Evolutionary conservation across 2,329 filamentous ascomycete species (phyloP).

Genomic region (Aspergillus sp.): DNA sequence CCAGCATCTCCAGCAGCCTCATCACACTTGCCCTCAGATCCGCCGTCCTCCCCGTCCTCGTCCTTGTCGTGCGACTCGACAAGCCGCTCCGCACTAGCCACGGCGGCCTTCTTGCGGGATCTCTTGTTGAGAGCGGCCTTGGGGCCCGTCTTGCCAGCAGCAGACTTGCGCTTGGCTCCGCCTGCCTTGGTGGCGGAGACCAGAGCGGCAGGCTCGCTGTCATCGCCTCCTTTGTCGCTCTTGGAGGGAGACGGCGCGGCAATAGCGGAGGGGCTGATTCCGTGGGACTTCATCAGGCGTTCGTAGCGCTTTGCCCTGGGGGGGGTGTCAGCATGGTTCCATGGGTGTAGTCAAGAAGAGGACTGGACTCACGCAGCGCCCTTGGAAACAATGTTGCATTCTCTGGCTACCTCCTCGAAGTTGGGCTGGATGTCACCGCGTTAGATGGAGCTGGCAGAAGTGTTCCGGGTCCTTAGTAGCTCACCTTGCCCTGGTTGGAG

Average conservation of each 20-base stretch:
- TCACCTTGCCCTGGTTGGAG: slow-evolving; percentile 51
- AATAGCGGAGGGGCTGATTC: slow-evolving; percentile 29
- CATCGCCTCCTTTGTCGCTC: slow-evolving; percentile 3
- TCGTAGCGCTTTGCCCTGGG: slow-evolving; percentile 58
- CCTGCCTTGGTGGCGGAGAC: not conserved
- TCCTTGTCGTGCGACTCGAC: slow-evolving; percentile 1
- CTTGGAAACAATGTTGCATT: slow-evolving; percentile 55
- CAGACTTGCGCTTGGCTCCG: slow-evolving; percentile 9
- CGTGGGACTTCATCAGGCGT: slow-evolving; percentile 53
- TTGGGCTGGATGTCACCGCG: slow-evolving; percentile 45
- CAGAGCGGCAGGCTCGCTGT: slow-evolving; percentile 13
- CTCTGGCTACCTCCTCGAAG: slow-evolving; percentile 54
- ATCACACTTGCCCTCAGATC: no score
- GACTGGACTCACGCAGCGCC: slow-evolving; percentile 57
- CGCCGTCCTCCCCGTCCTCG: not conserved
- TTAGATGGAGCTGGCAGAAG: not conserved
- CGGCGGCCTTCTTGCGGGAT: slow-evolving; percentile 6
- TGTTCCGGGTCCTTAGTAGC: slow-evolving; percentile 5
- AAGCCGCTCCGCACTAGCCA: slow-evolving; percentile 6
- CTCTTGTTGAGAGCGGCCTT: slow-evolving; percentile 9
- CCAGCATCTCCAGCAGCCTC: no score
- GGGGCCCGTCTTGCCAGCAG: slow-evolving; percentile 2
- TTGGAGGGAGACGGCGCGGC: not conserved
- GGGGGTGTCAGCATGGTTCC: slow-evolving; percentile 1
- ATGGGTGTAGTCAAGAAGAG: not conserved